A percentile compares a stretch with the other conserved stretches of the same genome.
Evolutionary conservation across 1,139 yeast genomes (phyloP).

Genomic region (Hyphopichia buzzinii): DNA sequence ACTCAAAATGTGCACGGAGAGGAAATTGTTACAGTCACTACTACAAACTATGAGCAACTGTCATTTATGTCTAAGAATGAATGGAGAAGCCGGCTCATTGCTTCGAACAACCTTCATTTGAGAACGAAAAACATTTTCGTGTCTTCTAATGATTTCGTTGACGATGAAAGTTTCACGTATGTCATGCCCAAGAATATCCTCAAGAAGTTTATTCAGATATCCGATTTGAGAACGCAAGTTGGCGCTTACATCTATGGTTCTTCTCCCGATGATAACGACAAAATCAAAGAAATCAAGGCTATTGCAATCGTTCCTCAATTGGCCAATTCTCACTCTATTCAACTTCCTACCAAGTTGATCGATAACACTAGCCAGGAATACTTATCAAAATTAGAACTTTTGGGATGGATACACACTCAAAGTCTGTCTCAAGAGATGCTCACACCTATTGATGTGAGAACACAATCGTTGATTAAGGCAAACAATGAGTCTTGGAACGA

Average conservation of each 20-base stretch:
- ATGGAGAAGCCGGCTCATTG: constrained; percentile 88
- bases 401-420: constrained; percentile 86
- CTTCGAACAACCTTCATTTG: constrained; percentile 68
- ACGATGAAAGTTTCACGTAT: constrained; percentile 56
- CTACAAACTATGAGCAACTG: constrained; percentile 85
- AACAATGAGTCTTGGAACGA: constrained; percentile 28
- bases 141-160: constrained; percentile 50
- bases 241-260: constrained; percentile 80
- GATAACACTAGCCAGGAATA: constrained; percentile 26
- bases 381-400: constrained; percentile 51
- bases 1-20: constrained; percentile 95
- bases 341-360: constrained; percentile 55
- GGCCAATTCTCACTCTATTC: constrained; percentile 67
- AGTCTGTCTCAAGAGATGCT: constrained; percentile 56
- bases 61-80: constrained; percentile 81
- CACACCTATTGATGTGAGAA: constrained; percentile 70
- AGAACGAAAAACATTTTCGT: constrained; percentile 79
- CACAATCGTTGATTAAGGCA: constrained; percentile 49
- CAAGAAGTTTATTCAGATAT: constrained; percentile 72
- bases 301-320: constrained; percentile 87
- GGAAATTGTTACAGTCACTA: constrained; percentile 89
- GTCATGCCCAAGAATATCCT: constrained; percentile 81
- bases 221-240: constrained; percentile 80
- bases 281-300: constrained; percentile 73
- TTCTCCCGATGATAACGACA: constrained; percentile 67